Conservation (phyloP, 1,284 basidiomycete species). For the Grifola frondosa region DNA sequence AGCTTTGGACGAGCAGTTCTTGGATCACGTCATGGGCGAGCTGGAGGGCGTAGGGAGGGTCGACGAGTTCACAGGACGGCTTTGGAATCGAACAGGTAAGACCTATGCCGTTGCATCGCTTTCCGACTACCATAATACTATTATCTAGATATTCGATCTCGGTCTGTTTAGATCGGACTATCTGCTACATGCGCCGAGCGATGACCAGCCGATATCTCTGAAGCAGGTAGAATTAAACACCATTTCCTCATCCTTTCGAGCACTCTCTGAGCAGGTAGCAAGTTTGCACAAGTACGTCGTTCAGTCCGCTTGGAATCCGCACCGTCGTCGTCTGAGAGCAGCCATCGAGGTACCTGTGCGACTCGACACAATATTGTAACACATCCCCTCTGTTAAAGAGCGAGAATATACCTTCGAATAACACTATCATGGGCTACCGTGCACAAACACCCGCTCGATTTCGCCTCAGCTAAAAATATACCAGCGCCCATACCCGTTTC, state of each 20-base stretch:
- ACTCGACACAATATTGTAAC: slow-evolving; percentile 64
- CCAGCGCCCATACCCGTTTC: slow-evolving; percentile 73
- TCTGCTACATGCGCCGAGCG: slow-evolving; percentile 64
- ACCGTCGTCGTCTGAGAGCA: neutral
- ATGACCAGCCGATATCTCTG: slow-evolving; percentile 47
- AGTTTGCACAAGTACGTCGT: slow-evolving; percentile 77
- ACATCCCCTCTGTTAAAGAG: slow-evolving; percentile 51
- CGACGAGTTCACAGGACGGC: slow-evolving; percentile 81
- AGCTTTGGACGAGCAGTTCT: slow-evolving; percentile 75
- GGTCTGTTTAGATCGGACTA: slow-evolving; percentile 97
- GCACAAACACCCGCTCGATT: slow-evolving; percentile 68
- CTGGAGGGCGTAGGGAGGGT: slow-evolving; percentile 73
- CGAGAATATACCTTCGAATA: slow-evolving; percentile 72
- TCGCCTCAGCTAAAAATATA: neutral
- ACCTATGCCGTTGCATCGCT: too few species aligned
- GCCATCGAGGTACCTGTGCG: slow-evolving; percentile 58
- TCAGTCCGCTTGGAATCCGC: neutral
- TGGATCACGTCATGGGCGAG: slow-evolving; percentile 80
- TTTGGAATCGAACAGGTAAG: slow-evolving; percentile 66
- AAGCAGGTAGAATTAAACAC: slow-evolving; percentile 99
- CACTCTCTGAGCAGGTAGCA: slow-evolving; percentile 71
- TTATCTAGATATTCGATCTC: slow-evolving; percentile 53
- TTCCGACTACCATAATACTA: neutral
- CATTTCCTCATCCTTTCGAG: slow-evolving; percentile 88
- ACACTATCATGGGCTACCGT: slow-evolving; percentile 68